Conservation (phyloP, 352 stramenopile species). For the Globisporangium perplexum region DNA sequence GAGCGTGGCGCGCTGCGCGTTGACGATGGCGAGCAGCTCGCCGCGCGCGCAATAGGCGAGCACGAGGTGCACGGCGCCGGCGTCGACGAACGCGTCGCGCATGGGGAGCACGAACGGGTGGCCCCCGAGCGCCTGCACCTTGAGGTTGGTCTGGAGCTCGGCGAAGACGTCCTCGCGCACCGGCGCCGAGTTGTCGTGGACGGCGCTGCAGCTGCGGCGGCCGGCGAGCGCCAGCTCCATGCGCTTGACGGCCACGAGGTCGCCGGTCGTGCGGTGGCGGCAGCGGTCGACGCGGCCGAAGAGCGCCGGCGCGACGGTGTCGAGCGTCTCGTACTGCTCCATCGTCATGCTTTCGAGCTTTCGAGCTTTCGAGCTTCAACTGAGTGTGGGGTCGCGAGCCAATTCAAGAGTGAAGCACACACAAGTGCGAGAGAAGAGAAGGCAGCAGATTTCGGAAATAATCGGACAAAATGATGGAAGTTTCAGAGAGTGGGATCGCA, state of each 20-base stretch:
- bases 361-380: too few species aligned
- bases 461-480: too few species aligned
- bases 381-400: neutral
- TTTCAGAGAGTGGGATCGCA: too few species aligned
- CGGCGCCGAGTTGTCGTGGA: too few species aligned
- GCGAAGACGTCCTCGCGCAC: slow-evolving; percentile 69
- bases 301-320: slow-evolving; percentile 58
- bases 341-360: too few species aligned
- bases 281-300: slow-evolving; percentile 70
- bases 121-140: slow-evolving; percentile 48
- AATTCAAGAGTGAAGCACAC: neutral
- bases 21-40: slow-evolving; percentile 74
- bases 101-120: slow-evolving; percentile 66
- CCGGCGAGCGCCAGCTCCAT: slow-evolving; percentile 60
- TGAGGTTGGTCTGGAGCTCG: slow-evolving; percentile 66
- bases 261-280: slow-evolving; percentile 36
- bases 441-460: too few species aligned
- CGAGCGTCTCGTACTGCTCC: slow-evolving; percentile 49
- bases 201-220: too few species aligned
- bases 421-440: too few species aligned
- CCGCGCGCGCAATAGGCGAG: slow-evolving; percentile 62
- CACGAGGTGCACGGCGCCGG: slow-evolving; percentile 56
- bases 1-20: slow-evolving; percentile 32
- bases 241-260: slow-evolving; percentile 73
- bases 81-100: slow-evolving; percentile 58